Conservation (phyloP, 1,284 basidiomycete genomes). For the Phellopilus nigrolimitatus region DNA sequence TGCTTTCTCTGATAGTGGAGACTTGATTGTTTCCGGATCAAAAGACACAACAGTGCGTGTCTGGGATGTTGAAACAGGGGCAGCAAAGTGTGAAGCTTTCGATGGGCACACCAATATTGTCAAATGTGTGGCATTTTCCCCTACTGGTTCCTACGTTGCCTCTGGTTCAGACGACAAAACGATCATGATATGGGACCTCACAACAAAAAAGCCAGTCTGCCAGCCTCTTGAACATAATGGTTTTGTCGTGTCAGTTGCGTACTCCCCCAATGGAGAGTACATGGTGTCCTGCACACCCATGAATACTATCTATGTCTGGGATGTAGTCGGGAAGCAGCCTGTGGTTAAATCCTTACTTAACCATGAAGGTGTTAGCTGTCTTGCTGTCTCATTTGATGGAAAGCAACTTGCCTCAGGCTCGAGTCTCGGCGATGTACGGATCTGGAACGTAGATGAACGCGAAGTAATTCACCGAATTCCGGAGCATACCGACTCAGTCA, state of each 20-base stretch:
- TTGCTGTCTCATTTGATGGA: constrained; percentile 16
- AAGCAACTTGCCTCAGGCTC: constrained; percentile 12
- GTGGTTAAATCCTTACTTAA: constrained; percentile 13
- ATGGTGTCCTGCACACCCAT: constrained; percentile 21
- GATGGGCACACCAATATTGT: constrained; percentile 8
- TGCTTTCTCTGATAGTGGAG: constrained; percentile 74
- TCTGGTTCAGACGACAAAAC: constrained; percentile 18
- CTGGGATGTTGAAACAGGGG: constrained; percentile 49
- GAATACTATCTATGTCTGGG: no score
- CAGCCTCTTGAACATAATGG: not conserved
- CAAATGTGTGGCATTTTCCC: constrained; percentile 12
- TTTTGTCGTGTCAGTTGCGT: constrained; percentile 20
- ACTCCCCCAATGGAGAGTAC: constrained; percentile 18
- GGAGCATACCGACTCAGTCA: constrained; percentile 1
- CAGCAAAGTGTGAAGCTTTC: not conserved
- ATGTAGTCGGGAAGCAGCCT: constrained; percentile 21
- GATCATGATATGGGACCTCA: constrained; percentile 13
- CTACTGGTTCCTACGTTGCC: not conserved
- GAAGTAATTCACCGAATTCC: not conserved
- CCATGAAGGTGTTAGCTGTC: constrained; percentile 16
- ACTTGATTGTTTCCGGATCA: constrained; percentile 80
- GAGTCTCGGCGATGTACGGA: not conserved
- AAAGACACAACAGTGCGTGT: constrained; percentile 91
- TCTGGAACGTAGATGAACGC: constrained; percentile 9
- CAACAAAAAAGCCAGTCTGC: not conserved